Conservation (phyloP, 2,329 filamentous ascomycete genomes). For the Septoria linicola region DNA sequence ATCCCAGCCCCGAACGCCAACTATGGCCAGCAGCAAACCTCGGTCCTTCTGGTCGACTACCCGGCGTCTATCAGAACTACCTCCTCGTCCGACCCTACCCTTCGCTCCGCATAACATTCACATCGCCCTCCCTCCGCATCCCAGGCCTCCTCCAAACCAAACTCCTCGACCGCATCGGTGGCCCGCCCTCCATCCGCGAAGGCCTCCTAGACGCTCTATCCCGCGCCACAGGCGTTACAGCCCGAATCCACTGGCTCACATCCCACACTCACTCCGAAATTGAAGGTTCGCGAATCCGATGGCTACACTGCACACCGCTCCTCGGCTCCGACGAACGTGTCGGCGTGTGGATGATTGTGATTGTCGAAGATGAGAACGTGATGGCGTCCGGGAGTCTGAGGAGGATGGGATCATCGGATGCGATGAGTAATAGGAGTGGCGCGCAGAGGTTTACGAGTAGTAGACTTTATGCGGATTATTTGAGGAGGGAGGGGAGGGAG, state of each 20-base stretch:
- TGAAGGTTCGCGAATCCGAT: constrained; percentile 37
- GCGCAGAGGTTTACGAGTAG: constrained; percentile 29
- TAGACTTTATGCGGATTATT: constrained; percentile 41
- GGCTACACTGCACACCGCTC: constrained; percentile 48
- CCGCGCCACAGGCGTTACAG: constrained; percentile 43
- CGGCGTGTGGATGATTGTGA: constrained; percentile 50
- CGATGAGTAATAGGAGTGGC: constrained; percentile 6
- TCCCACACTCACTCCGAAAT: constrained; percentile 10
- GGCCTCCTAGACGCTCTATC: constrained; percentile 43
- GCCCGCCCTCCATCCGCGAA: constrained; percentile 39
- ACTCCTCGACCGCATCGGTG: constrained; percentile 46
- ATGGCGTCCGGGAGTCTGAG: constrained; percentile 29
- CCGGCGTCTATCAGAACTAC: constrained; percentile 49
- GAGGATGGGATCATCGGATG: background rate
- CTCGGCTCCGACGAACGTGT: constrained; percentile 45
- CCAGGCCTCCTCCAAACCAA: constrained; percentile 61
- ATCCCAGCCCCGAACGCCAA: constrained; percentile 22
- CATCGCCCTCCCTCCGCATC: constrained; percentile 64
- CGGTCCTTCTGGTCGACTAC: constrained; percentile 38
- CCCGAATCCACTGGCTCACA: constrained; percentile 45
- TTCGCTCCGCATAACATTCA: constrained; percentile 66
- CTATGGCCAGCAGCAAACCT: constrained; percentile 36
- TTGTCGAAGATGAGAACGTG: constrained; percentile 43
- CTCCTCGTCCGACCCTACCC: constrained; percentile 66
- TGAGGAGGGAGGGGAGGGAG: constrained; percentile 34